phyloP scores from a whole-genome alignment of 140 eudicot genomes.

The Erigeron philadelphicus region DNA sequence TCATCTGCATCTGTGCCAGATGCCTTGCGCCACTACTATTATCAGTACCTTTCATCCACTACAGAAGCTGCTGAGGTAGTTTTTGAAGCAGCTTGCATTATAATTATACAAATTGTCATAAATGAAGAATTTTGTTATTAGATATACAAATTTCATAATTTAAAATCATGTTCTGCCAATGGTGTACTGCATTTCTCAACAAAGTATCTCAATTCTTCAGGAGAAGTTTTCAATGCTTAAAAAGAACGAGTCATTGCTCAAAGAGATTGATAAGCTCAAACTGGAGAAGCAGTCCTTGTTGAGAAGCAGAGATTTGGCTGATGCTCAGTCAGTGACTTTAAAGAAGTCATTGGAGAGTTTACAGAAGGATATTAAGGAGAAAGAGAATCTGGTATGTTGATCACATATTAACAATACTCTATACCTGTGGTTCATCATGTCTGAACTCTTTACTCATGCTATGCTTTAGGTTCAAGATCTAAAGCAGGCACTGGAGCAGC shows the following conservation, averaged over 20 bases:
- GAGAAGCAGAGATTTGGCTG: constrained; percentile 67
- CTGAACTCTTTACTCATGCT: constrained; percentile 18
- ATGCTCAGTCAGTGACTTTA: constrained; percentile 56
- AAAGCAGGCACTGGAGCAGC: constrained; percentile 58
- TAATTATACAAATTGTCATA: constrained; percentile 22
- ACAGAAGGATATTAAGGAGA: constrained; percentile 76
- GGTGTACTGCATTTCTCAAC: constrained; percentile 22
- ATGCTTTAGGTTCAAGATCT: constrained; percentile 52
- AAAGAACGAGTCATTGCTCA: constrained; percentile 57
- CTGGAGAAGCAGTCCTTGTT: constrained; percentile 48
- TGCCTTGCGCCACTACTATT: constrained; percentile 94
- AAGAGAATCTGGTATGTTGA: constrained; percentile 52
- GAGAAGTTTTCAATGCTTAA: constrained; percentile 76
- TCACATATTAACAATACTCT: constrained; percentile 18
- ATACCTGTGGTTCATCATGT: constrained; percentile 11
- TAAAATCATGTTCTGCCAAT: constrained; percentile 9
- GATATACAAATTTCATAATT: too few species aligned
- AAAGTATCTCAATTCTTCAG: constrained; percentile 40
- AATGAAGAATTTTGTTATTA: too few species aligned
- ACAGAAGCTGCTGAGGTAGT: constrained; percentile 95
- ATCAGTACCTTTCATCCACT: constrained; percentile 86
- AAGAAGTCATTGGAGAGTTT: constrained; percentile 67
- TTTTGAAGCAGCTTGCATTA: constrained; percentile 23
- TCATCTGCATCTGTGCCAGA: constrained; percentile 93
- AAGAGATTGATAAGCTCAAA: constrained; percentile 60